These are phyloP conservation scores for Pisolithus tinctorius DNA, from an alignment of 768 basidiomycete genomes.

Conservation along the genomic window DNA sequence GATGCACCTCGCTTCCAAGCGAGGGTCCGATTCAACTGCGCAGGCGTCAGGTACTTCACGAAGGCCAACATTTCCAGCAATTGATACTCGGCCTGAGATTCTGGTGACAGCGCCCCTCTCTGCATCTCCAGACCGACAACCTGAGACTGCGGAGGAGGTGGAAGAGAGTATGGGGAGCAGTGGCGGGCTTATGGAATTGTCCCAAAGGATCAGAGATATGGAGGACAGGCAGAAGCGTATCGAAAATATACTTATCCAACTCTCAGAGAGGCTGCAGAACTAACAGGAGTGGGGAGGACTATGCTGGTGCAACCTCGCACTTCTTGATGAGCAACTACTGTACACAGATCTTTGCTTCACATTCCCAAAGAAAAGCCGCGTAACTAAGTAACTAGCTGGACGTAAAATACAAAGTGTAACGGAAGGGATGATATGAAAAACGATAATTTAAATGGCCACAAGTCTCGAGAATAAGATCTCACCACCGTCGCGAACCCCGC, in stretches of 20 bases:
- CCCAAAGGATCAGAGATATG: conserved; percentile 32
- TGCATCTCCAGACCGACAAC: conserved; percentile 20
- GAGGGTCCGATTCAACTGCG: conserved; percentile 8
- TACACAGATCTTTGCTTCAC: not conserved
- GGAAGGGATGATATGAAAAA: conserved; percentile 4
- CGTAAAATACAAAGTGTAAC: not conserved
- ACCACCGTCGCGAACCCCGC: conserved; percentile 19
- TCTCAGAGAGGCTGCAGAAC: conserved; percentile 14
- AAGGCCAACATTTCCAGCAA: conserved; percentile 9
- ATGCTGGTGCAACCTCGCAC: not conserved
- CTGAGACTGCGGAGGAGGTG: conserved; percentile 18
- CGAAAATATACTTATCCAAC: conserved; percentile 37
- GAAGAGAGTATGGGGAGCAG: conserved; percentile 23
- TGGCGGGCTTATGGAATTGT: conserved; percentile 22
- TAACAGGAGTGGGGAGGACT: not conserved
- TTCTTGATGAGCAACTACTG: not conserved
- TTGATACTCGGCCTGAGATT: conserved; percentile 21
- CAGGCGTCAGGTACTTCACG: conserved; percentile 1
- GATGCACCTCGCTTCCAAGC: conserved; percentile 18
- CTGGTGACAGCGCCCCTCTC: conserved; percentile 14
- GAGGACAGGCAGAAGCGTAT: conserved; percentile 43
- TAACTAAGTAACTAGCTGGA: not conserved
- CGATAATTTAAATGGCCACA: conserved; percentile 20
- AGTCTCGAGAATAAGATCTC: conserved; percentile 1
- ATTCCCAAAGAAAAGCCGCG: not conserved